Conservation (phyloP, 768 basidiomycete genomes). For the Tylopilus intermedius region DNA sequence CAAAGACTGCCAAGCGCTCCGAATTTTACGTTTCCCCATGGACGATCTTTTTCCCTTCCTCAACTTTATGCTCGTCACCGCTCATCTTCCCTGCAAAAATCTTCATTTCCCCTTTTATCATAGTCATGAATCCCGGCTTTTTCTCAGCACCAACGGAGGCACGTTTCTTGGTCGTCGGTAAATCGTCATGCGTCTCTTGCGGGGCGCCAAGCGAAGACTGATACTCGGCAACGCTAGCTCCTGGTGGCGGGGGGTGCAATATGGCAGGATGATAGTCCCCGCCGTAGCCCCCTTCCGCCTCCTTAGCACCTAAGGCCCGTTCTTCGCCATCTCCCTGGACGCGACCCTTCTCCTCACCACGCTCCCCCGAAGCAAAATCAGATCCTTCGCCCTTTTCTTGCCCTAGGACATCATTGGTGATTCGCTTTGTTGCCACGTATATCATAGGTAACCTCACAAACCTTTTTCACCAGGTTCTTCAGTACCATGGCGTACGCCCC, state of each 20-base stretch:
- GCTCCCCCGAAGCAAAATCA: background rate
- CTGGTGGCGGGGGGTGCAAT: constrained; percentile 26
- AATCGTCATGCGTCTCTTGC: background rate
- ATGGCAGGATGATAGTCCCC: constrained; percentile 27
- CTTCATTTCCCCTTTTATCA: constrained; percentile 33
- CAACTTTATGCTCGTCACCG: constrained; percentile 26
- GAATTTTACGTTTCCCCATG: constrained; percentile 21
- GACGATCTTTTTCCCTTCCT: constrained; percentile 25
- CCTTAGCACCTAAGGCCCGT: background rate
- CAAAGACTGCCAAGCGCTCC: background rate
- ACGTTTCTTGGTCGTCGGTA: background rate
- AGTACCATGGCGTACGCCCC: background rate
- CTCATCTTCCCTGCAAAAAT: constrained; percentile 29
- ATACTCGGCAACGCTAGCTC: constrained; percentile 14
- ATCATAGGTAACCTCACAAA: constrained; percentile 1
- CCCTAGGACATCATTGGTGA: too few relatives aligned
- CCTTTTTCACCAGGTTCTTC: constrained; percentile 6
- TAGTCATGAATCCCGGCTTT: constrained; percentile 26
- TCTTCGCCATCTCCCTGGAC: constrained; percentile 3
- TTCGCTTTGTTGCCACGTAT: background rate
- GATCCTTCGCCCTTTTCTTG: background rate
- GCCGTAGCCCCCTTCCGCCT: constrained; percentile 5
- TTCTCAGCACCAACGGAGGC: constrained; percentile 10
- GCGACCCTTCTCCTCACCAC: background rate
- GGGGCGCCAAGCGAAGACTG: background rate